Evolutionary conservation across 2,329 filamentous ascomycete species (phyloP).

Genomic region (Pezicula radicicola): DNA sequence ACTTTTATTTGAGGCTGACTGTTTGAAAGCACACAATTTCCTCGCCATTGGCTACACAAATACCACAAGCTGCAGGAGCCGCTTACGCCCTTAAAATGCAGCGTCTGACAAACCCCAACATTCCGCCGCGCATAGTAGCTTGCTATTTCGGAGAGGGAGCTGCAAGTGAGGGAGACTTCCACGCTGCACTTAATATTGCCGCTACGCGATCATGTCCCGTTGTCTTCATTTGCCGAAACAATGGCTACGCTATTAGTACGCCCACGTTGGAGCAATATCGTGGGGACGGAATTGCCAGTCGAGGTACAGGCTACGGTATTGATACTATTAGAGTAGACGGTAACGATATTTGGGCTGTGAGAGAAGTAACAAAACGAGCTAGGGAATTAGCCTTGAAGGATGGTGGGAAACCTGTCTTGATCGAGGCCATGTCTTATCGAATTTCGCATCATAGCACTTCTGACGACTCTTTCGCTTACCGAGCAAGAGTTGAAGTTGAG

Average conservation of each 20-base stretch:
- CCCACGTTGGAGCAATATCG: constrained; percentile 89
- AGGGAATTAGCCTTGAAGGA: constrained; percentile 57
- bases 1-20: neutral
- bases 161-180: constrained; percentile 88
- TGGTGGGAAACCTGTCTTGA: constrained; percentile 61
- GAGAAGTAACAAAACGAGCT: constrained; percentile 75
- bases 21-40: constrained; percentile 71
- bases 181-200: constrained; percentile 86
- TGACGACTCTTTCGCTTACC: constrained; percentile 95
- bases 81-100: constrained; percentile 87
- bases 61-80: constrained; percentile 83
- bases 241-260: constrained; percentile 88
- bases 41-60: constrained; percentile 82
- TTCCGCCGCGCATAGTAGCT: constrained; percentile 66
- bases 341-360: constrained; percentile 90
- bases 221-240: constrained; percentile 89
- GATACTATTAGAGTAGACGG: constrained; percentile 89
- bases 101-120: constrained; percentile 65
- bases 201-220: constrained; percentile 85
- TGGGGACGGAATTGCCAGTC: constrained; percentile 84
- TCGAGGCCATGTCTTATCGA: constrained; percentile 98
- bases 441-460: constrained; percentile 96
- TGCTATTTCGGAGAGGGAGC: constrained; percentile 92
- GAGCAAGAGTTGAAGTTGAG: constrained; percentile 87
- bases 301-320: constrained; percentile 89